phyloP scores from a whole-genome alignment of 225 moss, liverwort and hornwort genomes.

The Neckera pumila region DNA sequence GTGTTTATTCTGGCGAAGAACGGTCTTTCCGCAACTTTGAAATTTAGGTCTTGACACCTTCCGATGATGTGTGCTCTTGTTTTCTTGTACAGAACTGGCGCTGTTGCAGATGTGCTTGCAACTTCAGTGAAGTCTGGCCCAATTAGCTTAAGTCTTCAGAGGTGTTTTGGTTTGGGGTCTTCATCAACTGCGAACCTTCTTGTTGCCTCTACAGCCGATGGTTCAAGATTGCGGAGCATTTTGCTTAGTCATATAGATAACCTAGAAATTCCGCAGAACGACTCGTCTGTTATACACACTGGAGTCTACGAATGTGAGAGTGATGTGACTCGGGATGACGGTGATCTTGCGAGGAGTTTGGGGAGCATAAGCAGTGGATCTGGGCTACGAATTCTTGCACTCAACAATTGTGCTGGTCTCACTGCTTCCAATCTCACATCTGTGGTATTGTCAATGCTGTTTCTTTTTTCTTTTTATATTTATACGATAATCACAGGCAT shows the following conservation, averaged over 20 bases:
- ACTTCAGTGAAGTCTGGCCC: constrained; percentile 58
- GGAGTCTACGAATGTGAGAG: constrained; percentile 9
- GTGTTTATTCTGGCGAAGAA: neutral
- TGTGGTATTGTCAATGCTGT: constrained; percentile 32
- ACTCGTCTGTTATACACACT: neutral
- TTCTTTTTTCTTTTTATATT: neutral
- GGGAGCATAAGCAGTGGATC: constrained; percentile 26
- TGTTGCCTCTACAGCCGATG: constrained; percentile 43
- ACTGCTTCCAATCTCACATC: constrained; percentile 35
- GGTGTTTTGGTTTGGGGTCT: constrained; percentile 70
- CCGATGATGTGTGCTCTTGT: neutral
- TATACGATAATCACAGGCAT: neutral
- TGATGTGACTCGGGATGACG: constrained; percentile 1
- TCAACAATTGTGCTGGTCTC: constrained; percentile 73
- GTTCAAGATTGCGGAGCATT: constrained; percentile 52
- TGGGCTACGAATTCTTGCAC: constrained; percentile 69
- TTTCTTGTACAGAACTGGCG: constrained; percentile 58
- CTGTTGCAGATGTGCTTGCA: constrained; percentile 47
- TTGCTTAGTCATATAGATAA: constrained; percentile 81
- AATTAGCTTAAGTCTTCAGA: constrained; percentile 64
- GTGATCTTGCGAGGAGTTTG: constrained; percentile 28
- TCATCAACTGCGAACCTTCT: constrained; percentile 62
- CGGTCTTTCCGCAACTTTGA: neutral
- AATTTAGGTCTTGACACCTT: neutral
- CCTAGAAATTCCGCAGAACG: constrained; percentile 25